These are phyloP conservation scores for Linnemannia zychae DNA, from an alignment of 192 early-diverging fungal species.

Conservation along the genomic window DNA sequence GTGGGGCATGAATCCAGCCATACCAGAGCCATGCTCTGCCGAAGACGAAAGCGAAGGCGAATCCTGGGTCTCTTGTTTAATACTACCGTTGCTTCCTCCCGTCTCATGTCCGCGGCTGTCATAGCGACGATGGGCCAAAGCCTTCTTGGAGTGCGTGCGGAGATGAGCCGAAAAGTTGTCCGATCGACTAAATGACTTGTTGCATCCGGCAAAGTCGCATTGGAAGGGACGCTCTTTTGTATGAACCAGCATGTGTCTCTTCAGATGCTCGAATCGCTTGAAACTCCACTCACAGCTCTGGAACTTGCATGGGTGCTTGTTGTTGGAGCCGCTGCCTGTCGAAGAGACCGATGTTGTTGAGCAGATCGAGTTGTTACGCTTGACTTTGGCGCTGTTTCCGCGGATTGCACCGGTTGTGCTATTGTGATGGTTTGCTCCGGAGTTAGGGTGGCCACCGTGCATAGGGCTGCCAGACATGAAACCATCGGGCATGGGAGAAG, in stretches of 20 bases:
- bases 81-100: background rate
- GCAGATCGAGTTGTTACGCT: conserved; percentile 60
- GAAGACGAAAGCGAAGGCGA: conserved; percentile 7
- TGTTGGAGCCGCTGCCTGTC: conserved; percentile 51
- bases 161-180: conserved; percentile 84
- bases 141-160: conserved; percentile 80
- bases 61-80: conserved; percentile 50
- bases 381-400: conserved; percentile 47
- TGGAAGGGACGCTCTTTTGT: conserved; percentile 80
- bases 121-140: conserved; percentile 54
- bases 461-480: conserved; percentile 21
- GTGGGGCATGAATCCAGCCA: conserved; percentile 44
- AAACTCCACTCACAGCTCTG: conserved; percentile 73
- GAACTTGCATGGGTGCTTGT: conserved; percentile 64
- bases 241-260: conserved; percentile 84
- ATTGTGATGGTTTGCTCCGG: conserved; percentile 17
- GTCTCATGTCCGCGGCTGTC: conserved; percentile 21
- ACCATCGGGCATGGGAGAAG: conserved; percentile 47
- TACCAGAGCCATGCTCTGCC: conserved; percentile 7
- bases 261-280: conserved; percentile 86
- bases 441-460: conserved; percentile 12
- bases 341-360: conserved; percentile 58
- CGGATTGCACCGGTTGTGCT: conserved; percentile 41
- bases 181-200: conserved; percentile 84
- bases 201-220: conserved; percentile 79